These are phyloP conservation scores for Alliaria petiolata DNA, from an alignment of 345 rosid species.

Conservation along the genomic window DNA sequence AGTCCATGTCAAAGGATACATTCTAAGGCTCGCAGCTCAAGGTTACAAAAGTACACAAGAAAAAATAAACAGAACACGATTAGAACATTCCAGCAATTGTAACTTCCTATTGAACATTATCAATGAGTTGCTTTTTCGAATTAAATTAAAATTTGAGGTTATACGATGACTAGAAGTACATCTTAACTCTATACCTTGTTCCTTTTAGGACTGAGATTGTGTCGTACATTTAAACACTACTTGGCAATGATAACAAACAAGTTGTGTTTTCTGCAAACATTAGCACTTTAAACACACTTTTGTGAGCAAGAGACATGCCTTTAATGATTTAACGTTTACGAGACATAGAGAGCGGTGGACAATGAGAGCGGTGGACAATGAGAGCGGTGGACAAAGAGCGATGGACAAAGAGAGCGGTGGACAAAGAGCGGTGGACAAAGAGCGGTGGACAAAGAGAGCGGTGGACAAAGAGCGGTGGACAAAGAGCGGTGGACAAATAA, in stretches of 20 bases:
- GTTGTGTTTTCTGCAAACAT: not conserved
- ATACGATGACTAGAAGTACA: not conserved
- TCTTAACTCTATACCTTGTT: not conserved
- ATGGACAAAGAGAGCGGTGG: no score
- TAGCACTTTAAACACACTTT: slow-evolving; percentile 1
- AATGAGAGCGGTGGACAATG: no score
- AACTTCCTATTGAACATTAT: not conserved
- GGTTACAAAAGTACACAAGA: not conserved
- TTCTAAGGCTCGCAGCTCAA: slow-evolving; percentile 1
- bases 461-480: no score
- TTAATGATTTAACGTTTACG: not conserved
- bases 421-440: no score
- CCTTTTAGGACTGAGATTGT: not conserved
- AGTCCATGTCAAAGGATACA: not conserved
- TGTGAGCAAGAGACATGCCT: slow-evolving; percentile 8
- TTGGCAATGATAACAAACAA: not conserved
- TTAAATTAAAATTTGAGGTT: not conserved
- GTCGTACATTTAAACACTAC: not conserved
- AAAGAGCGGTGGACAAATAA: no score
- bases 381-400: no score
- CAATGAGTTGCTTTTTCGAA: not conserved
- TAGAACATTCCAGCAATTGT: slow-evolving; percentile 10
- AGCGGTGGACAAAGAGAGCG: no score
- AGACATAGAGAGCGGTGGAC: no score
- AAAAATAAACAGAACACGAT: slow-evolving; percentile 10